phyloP scores from a whole-genome alignment of 75 land plant genomes.

The Chamaecyparis obtusa region DNA sequence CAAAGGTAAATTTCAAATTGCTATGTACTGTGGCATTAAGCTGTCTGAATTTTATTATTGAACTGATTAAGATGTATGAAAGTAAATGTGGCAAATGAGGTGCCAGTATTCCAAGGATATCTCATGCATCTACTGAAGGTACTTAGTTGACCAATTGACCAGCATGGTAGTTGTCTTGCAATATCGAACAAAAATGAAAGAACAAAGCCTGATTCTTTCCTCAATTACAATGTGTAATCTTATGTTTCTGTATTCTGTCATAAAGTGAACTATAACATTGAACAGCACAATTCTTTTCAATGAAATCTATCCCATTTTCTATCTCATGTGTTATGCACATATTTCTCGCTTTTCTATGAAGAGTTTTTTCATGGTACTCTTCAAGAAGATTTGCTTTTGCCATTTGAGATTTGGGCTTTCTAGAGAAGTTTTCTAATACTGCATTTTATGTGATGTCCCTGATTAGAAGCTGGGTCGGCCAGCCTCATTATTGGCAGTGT shows the following conservation, averaged over 20 bases:
- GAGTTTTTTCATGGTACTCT: not conserved
- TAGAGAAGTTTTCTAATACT: not conserved
- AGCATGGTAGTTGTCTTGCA: not conserved
- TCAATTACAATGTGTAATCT: not conserved
- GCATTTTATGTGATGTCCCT: too few relatives aligned
- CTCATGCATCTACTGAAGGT: not conserved
- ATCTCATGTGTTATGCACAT: not conserved
- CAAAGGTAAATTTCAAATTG: constrained; percentile 63
- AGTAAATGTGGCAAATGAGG: not conserved
- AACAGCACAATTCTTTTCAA: not conserved
- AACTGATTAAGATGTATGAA: not conserved
- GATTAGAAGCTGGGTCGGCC: too few relatives aligned
- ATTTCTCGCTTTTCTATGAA: not conserved
- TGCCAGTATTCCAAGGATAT: not conserved
- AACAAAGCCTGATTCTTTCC: not conserved
- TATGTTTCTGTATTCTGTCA: not conserved
- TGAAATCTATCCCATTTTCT: not conserved
- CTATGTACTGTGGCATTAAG: not conserved
- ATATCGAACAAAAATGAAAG: not conserved
- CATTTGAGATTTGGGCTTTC: not conserved
- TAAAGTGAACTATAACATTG: not conserved
- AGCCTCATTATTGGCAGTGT: too few relatives aligned
- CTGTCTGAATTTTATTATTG: not conserved
- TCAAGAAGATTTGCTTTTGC: not conserved
- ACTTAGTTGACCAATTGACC: not conserved